phyloP scores from a whole-genome alignment of 2,329 filamentous ascomycete species.

The Penicillium oxalicum region DNA sequence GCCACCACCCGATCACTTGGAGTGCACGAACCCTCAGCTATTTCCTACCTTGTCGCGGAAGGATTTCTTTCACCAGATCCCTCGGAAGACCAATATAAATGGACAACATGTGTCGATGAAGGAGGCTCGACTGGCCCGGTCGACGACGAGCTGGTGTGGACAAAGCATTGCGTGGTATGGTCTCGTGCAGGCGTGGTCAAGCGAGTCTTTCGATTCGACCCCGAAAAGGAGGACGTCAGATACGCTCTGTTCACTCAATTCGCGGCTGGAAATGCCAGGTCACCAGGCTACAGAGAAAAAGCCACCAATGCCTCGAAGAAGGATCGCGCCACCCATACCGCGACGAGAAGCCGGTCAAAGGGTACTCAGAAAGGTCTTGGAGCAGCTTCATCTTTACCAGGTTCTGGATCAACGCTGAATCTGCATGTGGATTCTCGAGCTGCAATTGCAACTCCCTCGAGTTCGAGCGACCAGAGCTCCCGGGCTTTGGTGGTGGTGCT shows the following conservation, averaged over 20 bases:
- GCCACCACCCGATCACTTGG: conserved; percentile 86
- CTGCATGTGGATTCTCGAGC: conserved; percentile 20
- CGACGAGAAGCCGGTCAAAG: conserved; percentile 5
- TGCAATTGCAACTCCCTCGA: conserved; percentile 14
- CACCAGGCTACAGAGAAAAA: conserved; percentile 7
- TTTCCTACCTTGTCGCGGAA: conserved; percentile 78
- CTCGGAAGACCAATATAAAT: conserved; percentile 59
- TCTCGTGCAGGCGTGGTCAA: conserved; percentile 78
- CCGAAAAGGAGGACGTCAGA: conserved; percentile 79
- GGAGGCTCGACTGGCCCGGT: conserved; percentile 38
- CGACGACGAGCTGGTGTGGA: conserved; percentile 76
- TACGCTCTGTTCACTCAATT: conserved; percentile 85
- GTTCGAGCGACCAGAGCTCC: conserved; percentile 27
- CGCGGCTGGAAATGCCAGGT: conserved; percentile 41
- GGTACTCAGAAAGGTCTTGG: conserved; percentile 17
- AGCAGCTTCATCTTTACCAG: conserved; percentile 20
- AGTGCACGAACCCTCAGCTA: conserved; percentile 77
- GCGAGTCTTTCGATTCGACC: conserved; percentile 76
- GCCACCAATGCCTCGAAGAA: conserved; percentile 3
- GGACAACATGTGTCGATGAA: conserved; percentile 57
- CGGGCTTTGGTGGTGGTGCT: conserved; percentile 83
- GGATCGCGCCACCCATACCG: conserved; percentile 1
- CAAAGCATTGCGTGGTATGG: conserved; percentile 75
- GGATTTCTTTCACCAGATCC: conserved; percentile 66
- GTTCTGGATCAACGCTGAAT: conserved; percentile 21